phyloP scores from a whole-genome alignment of 1,139 yeast genomes.

The Suhomyces anneliseae region DNA sequence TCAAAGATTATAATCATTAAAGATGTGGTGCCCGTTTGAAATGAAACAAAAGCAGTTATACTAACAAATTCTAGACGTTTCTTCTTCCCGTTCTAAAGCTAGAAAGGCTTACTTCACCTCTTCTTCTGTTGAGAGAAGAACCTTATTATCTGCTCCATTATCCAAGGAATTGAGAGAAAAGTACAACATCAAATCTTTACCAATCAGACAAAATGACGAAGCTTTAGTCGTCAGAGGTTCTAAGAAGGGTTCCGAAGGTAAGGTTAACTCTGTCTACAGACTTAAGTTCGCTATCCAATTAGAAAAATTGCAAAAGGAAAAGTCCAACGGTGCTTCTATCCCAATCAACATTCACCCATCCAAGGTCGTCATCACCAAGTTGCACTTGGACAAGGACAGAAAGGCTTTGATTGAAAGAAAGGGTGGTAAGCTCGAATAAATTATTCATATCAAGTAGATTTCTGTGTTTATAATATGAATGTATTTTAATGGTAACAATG shows the following conservation, averaged over 20 bases:
- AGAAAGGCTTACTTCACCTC: constrained; percentile 99
- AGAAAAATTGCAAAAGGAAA: constrained; percentile 97
- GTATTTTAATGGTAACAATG: constrained; percentile 11
- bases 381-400: constrained; percentile 98
- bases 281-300: constrained; percentile 95
- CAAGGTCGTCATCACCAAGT: constrained; percentile 97
- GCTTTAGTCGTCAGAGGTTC: constrained; percentile 97
- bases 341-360: constrained; percentile 99
- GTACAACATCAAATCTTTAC: constrained; percentile 94
- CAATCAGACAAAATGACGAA: constrained; percentile 98
- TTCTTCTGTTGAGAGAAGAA: constrained; percentile 95
- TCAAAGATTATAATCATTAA: no score
- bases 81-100: constrained; percentile 99
- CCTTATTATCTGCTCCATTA: constrained; percentile 95
- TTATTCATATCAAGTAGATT: constrained; percentile 14
- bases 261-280: constrained; percentile 98
- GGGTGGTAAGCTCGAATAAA: constrained; percentile 61
- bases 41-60: constrained; percentile 14
- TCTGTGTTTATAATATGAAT: constrained; percentile 23
- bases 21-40: no score
- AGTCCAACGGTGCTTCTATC: constrained; percentile 96
- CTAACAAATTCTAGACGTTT: constrained; percentile 72
- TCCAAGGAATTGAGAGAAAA: constrained; percentile 98
- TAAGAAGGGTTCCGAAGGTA: constrained; percentile 99
- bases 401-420: constrained; percentile 93